Percentiles rank a stretch among this genome's conserved stretches.
Conservation (phyloP, 331 rosid species). For the Pyrus hybrid region DNA sequence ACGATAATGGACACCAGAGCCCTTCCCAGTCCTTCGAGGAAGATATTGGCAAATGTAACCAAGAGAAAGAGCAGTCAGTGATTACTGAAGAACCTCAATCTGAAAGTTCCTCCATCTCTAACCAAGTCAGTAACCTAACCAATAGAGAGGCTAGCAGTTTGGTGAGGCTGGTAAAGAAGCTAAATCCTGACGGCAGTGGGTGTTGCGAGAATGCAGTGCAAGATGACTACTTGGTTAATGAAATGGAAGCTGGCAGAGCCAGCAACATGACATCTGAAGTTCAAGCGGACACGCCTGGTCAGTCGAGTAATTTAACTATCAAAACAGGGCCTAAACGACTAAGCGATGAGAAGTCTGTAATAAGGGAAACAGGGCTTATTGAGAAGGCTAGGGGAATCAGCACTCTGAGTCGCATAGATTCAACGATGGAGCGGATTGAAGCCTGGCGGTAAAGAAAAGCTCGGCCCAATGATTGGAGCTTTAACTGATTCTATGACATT, state of each 20-base stretch:
- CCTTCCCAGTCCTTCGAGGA: slow-evolving; percentile 33
- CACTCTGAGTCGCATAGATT: slow-evolving; percentile 36
- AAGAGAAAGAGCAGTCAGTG: slow-evolving; percentile 31
- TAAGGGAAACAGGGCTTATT: slow-evolving; percentile 11
- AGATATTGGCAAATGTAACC: slow-evolving; percentile 23
- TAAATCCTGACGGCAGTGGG: slow-evolving; percentile 14
- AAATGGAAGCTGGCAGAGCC: neutral
- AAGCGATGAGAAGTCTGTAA: slow-evolving; percentile 26
- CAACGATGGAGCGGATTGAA: slow-evolving; percentile 48
- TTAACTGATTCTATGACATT: slow-evolving; percentile 28
- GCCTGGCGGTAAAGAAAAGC: slow-evolving; percentile 51
- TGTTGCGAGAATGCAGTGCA: slow-evolving; percentile 36
- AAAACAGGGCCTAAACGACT: slow-evolving; percentile 34
- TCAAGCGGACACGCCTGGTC: slow-evolving; percentile 28
- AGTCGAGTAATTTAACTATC: slow-evolving; percentile 38
- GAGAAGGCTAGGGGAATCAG: slow-evolving; percentile 44
- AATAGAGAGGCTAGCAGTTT: slow-evolving; percentile 28
- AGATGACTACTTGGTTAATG: neutral
- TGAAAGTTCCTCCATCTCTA: slow-evolving; percentile 23
- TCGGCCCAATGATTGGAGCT: neutral
- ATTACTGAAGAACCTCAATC: slow-evolving; percentile 25
- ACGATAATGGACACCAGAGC: slow-evolving; percentile 37
- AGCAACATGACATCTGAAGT: neutral
- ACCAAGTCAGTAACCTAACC: slow-evolving; percentile 10
- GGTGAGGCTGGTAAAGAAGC: slow-evolving; percentile 27